Conservation (phyloP, 208 protist species). For the Acanthamoeba lenticulata region DNA sequence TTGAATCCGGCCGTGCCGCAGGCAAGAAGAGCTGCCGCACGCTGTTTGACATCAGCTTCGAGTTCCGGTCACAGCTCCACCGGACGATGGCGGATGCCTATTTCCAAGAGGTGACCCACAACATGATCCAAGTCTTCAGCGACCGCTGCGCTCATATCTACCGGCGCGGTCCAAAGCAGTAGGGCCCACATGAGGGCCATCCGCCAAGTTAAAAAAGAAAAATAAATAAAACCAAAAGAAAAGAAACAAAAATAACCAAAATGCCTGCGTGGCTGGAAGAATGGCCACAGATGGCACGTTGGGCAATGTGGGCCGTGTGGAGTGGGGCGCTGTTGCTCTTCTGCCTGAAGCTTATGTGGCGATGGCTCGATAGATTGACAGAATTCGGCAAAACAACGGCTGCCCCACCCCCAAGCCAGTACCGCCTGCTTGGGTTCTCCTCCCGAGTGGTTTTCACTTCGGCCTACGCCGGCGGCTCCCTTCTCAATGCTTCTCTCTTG, state of each 20-base stretch:
- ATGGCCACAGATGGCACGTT: background rate
- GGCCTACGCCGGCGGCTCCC: background rate
- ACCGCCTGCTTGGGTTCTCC: background rate
- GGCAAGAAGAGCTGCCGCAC: background rate
- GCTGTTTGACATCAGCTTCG: background rate
- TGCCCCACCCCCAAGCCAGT: background rate
- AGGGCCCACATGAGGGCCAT: no score
- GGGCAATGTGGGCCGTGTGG: background rate
- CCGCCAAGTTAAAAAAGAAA: no score
- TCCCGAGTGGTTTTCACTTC: background rate
- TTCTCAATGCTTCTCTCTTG: background rate
- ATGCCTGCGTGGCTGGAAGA: no score
- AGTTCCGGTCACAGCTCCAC: constrained; percentile 9
- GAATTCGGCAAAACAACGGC: background rate
- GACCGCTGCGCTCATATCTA: background rate
- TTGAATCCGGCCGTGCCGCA: background rate
- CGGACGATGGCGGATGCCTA: constrained; percentile 8
- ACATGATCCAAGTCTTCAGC: background rate
- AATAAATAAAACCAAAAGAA: no score
- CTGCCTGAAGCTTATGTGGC: background rate
- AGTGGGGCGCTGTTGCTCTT: background rate
- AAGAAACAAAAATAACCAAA: no score
- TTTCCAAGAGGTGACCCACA: constrained; percentile 3
- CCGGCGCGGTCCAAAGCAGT: background rate
- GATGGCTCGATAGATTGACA: background rate